Conservation (phyloP, 768 basidiomycete genomes). For the Suillus discolor region DNA sequence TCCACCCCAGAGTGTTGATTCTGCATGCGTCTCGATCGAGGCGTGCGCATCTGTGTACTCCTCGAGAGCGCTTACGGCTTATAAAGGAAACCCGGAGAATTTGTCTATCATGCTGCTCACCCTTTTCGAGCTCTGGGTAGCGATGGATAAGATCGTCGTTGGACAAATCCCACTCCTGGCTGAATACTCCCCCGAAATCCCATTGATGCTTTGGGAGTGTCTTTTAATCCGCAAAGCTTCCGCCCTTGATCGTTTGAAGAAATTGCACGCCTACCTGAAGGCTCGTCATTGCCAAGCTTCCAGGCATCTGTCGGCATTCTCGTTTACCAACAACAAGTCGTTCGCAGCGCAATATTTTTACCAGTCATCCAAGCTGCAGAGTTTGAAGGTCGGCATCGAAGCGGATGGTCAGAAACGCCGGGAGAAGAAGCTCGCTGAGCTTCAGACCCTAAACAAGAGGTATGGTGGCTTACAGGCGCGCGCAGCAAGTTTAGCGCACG, state of each 20-base stretch:
- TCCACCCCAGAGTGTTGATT: background rate
- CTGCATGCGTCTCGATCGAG: conserved; percentile 24
- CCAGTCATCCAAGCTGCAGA: conserved; percentile 22
- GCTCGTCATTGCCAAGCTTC: conserved; percentile 26
- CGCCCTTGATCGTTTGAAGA: conserved; percentile 30
- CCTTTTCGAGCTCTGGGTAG: conserved; percentile 40
- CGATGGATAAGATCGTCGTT: conserved; percentile 30
- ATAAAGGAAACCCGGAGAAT: conserved; percentile 39
- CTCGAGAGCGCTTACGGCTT: conserved; percentile 25
- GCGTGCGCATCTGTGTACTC: conserved; percentile 31
- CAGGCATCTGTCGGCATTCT: conserved; percentile 28
- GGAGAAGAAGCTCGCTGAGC: conserved; percentile 19
- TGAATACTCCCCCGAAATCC: conserved; percentile 38
- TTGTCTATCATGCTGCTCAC: conserved; percentile 46
- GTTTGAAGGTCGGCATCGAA: conserved; percentile 34
- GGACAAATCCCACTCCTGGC: conserved; percentile 28
- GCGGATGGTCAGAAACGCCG: conserved; percentile 23
- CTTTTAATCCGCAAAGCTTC: conserved; percentile 32
- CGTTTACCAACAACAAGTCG: conserved; percentile 14
- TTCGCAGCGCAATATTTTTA: conserved; percentile 41
- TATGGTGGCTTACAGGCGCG: too few species aligned
- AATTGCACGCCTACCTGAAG: conserved; percentile 34
- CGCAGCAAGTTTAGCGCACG: background rate
- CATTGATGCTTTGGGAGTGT: conserved; percentile 25
- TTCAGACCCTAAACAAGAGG: background rate